Conservation (phyloP, 164 flowering plant genomes). For the Houttuynia cordata region DNA sequence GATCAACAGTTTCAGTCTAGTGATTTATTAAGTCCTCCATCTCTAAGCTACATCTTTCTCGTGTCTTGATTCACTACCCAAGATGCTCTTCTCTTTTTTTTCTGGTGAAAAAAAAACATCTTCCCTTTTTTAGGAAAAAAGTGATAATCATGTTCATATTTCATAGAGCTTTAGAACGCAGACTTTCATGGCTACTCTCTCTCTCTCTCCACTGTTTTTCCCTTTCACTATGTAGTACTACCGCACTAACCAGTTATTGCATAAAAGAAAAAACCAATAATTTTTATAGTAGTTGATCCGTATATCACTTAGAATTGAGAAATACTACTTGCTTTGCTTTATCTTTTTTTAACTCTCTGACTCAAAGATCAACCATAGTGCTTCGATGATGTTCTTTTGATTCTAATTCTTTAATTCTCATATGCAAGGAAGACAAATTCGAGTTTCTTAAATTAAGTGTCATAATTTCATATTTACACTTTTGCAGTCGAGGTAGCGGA, state of each 20-base stretch:
- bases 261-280: too few species aligned
- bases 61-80: too few species aligned
- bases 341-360: neutral
- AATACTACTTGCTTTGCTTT: neutral
- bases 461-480: neutral
- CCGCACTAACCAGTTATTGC: too few species aligned
- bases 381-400: too few species aligned
- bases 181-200: too few species aligned
- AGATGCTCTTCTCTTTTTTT: neutral
- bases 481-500: slow-evolving; percentile 22
- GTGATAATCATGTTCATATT: neutral
- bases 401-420: too few species aligned
- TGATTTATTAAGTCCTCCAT: neutral
- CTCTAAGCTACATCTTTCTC: neutral
- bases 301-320: too few species aligned
- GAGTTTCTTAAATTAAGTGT: neutral
- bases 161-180: neutral
- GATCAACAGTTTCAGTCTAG: neutral
- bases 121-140: neutral
- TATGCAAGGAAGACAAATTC: neutral
- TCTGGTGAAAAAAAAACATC: neutral
- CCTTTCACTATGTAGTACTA: too few species aligned
- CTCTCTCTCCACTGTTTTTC: too few species aligned
- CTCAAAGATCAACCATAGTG: too few species aligned
- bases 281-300: too few species aligned